These are phyloP conservation scores for Perkinsus olseni DNA, from an alignment of 169 alveolate genomes.

Conservation along the genomic window DNA sequence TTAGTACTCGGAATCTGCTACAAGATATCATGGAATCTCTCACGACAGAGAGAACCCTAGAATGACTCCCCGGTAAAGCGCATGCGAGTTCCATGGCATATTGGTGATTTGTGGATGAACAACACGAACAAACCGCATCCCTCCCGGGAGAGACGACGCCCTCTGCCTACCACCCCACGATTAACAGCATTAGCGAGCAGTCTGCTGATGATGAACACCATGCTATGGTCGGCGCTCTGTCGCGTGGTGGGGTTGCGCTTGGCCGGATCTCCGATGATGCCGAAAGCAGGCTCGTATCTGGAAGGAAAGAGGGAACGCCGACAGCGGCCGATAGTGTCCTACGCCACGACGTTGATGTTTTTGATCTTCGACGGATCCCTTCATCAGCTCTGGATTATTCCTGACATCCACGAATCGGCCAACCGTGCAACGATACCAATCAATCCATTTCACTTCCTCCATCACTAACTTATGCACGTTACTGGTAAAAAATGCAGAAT, in stretches of 20 bases:
- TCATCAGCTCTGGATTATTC: background rate
- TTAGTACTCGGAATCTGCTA: background rate
- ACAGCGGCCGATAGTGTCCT: background rate
- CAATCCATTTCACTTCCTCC: too few relatives aligned
- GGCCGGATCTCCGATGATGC: conserved; percentile 77
- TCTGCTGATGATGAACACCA: conserved; percentile 52
- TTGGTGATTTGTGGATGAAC: background rate
- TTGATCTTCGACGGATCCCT: conserved; percentile 21
- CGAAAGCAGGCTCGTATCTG: conserved; percentile 64
- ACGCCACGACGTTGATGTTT: conserved; percentile 24
- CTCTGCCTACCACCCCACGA: conserved; percentile 20
- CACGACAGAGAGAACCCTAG: too few relatives aligned
- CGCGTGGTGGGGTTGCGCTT: conserved; percentile 62
- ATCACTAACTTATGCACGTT: too few relatives aligned
- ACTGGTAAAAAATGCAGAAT: too few relatives aligned
- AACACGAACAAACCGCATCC: conserved; percentile 16
- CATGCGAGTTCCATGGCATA: background rate
- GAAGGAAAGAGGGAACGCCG: conserved; percentile 11
- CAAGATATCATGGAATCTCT: too few relatives aligned
- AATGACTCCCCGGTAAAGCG: too few relatives aligned
- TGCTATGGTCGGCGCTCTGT: conserved; percentile 71
- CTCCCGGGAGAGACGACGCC: too few relatives aligned
- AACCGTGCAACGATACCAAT: background rate
- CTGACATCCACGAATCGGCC: background rate
- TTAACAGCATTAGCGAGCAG: conserved; percentile 40